phyloP scores from a whole-genome alignment of 768 basidiomycete species.

The Rossbeevera mucosa region DNA sequence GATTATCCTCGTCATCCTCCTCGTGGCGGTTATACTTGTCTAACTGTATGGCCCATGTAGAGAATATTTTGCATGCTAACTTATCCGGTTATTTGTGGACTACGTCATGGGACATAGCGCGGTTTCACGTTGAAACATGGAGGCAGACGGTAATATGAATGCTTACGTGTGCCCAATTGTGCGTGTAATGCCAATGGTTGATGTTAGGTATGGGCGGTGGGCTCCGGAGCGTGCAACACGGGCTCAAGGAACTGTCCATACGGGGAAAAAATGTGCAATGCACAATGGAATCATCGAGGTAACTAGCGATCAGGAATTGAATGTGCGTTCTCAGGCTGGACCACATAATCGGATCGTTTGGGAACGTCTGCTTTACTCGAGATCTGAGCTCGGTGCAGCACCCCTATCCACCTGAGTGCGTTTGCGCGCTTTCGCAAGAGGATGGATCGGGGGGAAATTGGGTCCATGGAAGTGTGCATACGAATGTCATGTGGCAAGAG shows the following conservation, averaged over 20 bases:
- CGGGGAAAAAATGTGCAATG: neutral
- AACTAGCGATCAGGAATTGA: neutral
- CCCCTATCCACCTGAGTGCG: neutral
- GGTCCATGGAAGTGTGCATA: neutral
- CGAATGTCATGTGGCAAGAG: neutral
- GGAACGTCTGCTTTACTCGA: neutral
- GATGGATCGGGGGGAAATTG: neutral
- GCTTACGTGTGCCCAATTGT: neutral
- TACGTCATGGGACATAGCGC: neutral
- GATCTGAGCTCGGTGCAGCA: neutral
- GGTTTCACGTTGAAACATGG: neutral
- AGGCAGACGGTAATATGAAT: neutral
- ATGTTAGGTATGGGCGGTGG: neutral
- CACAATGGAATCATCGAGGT: neutral
- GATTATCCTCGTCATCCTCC: constrained; percentile 68
- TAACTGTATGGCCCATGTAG: constrained; percentile 26
- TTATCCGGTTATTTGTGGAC: constrained; percentile 13
- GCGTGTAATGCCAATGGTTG: neutral
- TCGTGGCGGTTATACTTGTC: constrained; percentile 76
- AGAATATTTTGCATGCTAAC: constrained; percentile 12
- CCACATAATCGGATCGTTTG: neutral
- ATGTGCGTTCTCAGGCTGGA: neutral
- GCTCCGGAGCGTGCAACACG: neutral
- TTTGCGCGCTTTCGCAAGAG: too few relatives aligned
- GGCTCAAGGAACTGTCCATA: neutral